Percentiles rank a stretch among this genome's conserved stretches.
Evolutionary conservation across 441 rosid genomes (phyloP).

Genomic region (Eutrema salsugineum): DNA sequence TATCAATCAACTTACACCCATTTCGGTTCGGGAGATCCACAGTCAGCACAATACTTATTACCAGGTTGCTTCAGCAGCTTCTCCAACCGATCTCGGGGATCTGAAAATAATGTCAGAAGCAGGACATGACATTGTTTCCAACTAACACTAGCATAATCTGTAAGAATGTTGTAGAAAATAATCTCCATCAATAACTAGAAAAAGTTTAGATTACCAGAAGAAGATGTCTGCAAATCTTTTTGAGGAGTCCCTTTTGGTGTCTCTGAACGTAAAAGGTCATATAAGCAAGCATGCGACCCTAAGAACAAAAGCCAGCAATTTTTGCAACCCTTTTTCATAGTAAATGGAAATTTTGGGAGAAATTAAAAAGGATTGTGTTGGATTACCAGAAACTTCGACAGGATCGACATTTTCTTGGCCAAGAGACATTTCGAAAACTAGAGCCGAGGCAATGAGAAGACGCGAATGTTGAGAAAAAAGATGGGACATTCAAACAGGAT

Average conservation of each 20-base stretch:
- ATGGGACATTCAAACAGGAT: slow-evolving; percentile 31
- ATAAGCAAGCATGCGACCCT: slow-evolving; percentile 49
- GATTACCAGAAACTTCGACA: slow-evolving; percentile 43
- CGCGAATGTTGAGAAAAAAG: slow-evolving; percentile 25
- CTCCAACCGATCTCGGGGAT: slow-evolving; percentile 61
- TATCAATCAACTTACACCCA: slow-evolving; percentile 80
- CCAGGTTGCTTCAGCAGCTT: slow-evolving; percentile 48
- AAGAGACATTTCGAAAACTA: slow-evolving; percentile 50
- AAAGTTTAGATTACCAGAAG: slow-evolving; percentile 41
- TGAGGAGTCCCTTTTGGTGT: slow-evolving; percentile 29
- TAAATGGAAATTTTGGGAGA: neutral
- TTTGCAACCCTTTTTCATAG: slow-evolving; percentile 8
- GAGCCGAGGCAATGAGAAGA: slow-evolving; percentile 34
- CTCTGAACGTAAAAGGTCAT: slow-evolving; percentile 51
- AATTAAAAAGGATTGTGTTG: neutral
- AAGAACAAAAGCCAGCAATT: slow-evolving; percentile 11
- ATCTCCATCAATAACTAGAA: neutral
- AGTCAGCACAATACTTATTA: slow-evolving; percentile 84
- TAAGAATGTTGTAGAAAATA: neutral
- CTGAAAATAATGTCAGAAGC: slow-evolving; percentile 33
- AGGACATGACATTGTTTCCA: neutral
- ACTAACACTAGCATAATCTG: neutral
- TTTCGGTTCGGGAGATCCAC: slow-evolving; percentile 95
- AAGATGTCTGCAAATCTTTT: slow-evolving; percentile 33
- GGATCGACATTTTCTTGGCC: slow-evolving; percentile 44